Conservation (phyloP, 2,329 filamentous ascomycete genomes). For the Diaporthe longicolla region DNA sequence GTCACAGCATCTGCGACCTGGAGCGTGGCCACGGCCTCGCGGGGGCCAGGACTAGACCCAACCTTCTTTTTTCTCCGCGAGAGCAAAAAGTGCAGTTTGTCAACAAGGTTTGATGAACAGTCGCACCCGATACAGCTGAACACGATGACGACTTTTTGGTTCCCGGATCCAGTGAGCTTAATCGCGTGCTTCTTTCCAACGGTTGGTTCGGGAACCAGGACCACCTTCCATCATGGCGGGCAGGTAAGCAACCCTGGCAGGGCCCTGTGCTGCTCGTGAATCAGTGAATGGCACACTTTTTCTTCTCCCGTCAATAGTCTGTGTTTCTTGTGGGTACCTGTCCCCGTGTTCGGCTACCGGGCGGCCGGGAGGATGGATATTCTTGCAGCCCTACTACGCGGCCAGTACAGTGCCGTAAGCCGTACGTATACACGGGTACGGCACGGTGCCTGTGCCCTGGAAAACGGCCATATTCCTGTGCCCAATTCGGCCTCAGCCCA, state of each 20-base stretch:
- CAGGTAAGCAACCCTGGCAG: slow-evolving; percentile 21
- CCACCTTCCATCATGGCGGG: not conserved
- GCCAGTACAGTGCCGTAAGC: slow-evolving; percentile 28
- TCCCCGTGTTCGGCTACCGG: slow-evolving; percentile 37
- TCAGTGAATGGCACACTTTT: slow-evolving; percentile 27
- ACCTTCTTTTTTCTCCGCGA: slow-evolving; percentile 31
- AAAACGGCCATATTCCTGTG: slow-evolving; percentile 14
- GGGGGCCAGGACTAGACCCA: slow-evolving; percentile 21
- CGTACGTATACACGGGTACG: slow-evolving; percentile 1
- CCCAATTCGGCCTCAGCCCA: slow-evolving; percentile 29
- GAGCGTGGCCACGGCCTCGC: slow-evolving; percentile 16
- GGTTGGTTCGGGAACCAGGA: slow-evolving; percentile 23
- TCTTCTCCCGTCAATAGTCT: slow-evolving; percentile 24
- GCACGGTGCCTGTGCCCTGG: slow-evolving; percentile 7
- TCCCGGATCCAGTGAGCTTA: slow-evolving; percentile 13
- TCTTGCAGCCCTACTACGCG: slow-evolving; percentile 35
- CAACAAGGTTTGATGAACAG: slow-evolving; percentile 31
- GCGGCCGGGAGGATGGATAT: slow-evolving; percentile 31
- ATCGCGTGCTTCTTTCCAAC: slow-evolving; percentile 11
- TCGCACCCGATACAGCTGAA: not conserved
- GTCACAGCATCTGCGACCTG: slow-evolving; percentile 20
- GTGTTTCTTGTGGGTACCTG: slow-evolving; percentile 20
- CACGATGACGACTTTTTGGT: not conserved
- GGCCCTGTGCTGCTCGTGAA: slow-evolving; percentile 2
- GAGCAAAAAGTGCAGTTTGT: not conserved